Base-by-base conservation (phyloP, 768 basidiomycete genomes). In the Porpolomopsis calyptriformis region DNA sequence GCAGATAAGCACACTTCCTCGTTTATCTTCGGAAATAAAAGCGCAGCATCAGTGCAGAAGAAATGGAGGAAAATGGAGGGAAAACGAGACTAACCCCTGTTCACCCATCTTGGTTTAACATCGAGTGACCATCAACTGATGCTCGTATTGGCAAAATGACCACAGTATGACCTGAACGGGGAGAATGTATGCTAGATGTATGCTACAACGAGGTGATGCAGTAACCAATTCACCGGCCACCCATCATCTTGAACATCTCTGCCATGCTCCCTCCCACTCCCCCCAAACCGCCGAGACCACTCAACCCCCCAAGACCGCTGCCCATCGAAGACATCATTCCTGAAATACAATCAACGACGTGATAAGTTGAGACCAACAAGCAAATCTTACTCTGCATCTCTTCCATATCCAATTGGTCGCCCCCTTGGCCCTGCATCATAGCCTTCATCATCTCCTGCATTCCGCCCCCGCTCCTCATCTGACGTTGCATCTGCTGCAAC, bases 391-490 rank as follows among this genome's bases (percentile, higher is more conserved):
- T 76, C 66, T 91, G 87, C 87, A 93, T 90, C 62, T 94, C 90
- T 49, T 88, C 85, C 85, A 94, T 86, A 57, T 92, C 90, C 43
- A 82, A 69, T 58, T 90, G 80, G 56, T 92, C 92, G 9, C 87
- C 87, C 45, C 86, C 88, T 55, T 87, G 82, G 8, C 90, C 87
- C 55, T 91, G 89, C 86, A 96, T 92, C 88, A 97, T 92, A 22
- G 85, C 82, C 60, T 85, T 87, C 91, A 94, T 91, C 90, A 94
- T 94, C 56, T 94, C 91, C 61, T 92, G 87, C 80, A 96, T 85
- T 37, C 89, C 89, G 18, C 90, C 88, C 7, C 86, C 87, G 46
- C 80, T 65, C 47, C 83, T 71, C 59, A 87, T 67, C 57, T 87
- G 83, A 43, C 80, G 71, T 58, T 88, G 90, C 81, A 97, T 82